Conservation (phyloP, 2,329 filamentous ascomycete species). For the Pestalotiopsis sp. region DNA sequence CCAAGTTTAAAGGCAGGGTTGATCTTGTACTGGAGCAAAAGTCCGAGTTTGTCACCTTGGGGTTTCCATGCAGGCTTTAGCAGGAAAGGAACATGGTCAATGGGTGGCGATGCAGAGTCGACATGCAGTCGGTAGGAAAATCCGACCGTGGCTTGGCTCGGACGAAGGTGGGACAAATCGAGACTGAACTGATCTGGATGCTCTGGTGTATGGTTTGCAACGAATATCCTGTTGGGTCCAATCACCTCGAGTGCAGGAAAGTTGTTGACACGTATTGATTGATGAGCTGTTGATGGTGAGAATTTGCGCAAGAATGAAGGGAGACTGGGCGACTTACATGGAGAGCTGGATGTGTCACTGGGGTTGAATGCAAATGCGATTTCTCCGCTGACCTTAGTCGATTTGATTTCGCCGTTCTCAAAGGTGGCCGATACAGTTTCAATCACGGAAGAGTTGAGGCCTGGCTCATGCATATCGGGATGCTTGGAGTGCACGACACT, state of each 20-base stretch:
- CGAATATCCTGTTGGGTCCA: conserved; percentile 89
- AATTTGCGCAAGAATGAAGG: conserved; percentile 33
- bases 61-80: conserved; percentile 81
- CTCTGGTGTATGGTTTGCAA: conserved; percentile 67
- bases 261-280: conserved; percentile 83
- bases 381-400: conserved; percentile 80
- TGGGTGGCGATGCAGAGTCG: conserved; percentile 52
- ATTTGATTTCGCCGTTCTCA: conserved; percentile 71
- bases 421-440: conserved; percentile 90
- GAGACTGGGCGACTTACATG: conserved; percentile 44
- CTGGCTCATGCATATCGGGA: conserved; percentile 77
- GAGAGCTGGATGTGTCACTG: conserved; percentile 47
- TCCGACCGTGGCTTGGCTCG: conserved; percentile 67
- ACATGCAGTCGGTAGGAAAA: conserved; percentile 92
- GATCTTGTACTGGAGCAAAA: conserved; percentile 81
- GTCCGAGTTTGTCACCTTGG: conserved; percentile 81
- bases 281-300: conserved; percentile 42
- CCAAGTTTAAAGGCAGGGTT: conserved; percentile 67
- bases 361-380: conserved; percentile 83
- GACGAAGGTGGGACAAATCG: conserved; percentile 71
- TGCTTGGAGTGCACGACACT: conserved; percentile 74
- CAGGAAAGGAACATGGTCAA: conserved; percentile 69
- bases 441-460: conserved; percentile 85
- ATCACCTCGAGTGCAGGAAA: conserved; percentile 89
- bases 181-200: conserved; percentile 81